These are phyloP conservation scores for Conticribra guillardii DNA, from an alignment of 108 stramenopile species.

Conservation along the genomic window DNA sequence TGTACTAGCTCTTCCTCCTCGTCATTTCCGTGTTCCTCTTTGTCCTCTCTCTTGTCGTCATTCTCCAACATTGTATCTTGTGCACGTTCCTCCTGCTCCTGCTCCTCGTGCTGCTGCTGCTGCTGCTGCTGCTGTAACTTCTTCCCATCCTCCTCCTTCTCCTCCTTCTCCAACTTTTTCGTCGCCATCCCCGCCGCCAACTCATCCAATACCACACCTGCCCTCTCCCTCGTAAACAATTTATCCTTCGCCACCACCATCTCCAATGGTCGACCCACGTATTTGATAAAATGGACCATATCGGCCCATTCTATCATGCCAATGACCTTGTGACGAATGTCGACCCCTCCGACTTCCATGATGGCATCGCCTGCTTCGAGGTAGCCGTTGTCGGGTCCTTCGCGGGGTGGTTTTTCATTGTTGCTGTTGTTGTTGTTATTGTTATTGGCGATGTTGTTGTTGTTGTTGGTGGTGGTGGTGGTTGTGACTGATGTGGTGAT, in stretches of 20 bases:
- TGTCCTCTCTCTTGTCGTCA: not conserved
- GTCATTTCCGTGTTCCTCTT: not conserved
- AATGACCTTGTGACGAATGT: conserved; percentile 57
- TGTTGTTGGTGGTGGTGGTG: not conserved
- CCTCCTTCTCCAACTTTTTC: conserved; percentile 3
- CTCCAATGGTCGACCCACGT: conserved; percentile 44
- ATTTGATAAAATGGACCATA: conserved; percentile 52
- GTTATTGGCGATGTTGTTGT: conserved; percentile 3
- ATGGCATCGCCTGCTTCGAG: conserved; percentile 78
- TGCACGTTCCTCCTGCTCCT: too few relatives aligned
- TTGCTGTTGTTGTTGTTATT: conserved; percentile 6
- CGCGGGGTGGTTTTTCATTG: conserved; percentile 37
- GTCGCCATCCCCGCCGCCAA: not conserved
- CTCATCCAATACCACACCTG: conserved; percentile 1
- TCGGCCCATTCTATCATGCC: conserved; percentile 49
- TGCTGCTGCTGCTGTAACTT: conserved; percentile 9
- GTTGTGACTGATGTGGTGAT: too few relatives aligned
- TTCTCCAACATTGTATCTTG: too few relatives aligned
- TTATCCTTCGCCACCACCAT: conserved; percentile 46
- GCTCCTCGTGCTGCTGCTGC: not conserved
- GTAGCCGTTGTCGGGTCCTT: conserved; percentile 42
- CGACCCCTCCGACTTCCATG: conserved; percentile 86
- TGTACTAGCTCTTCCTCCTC: too few relatives aligned
- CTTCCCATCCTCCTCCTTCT: conserved; percentile 7
- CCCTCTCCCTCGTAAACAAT: conserved; percentile 20